phyloP scores from a whole-genome alignment of 257 asterid species.

The Solanum pinnatisectum region DNA sequence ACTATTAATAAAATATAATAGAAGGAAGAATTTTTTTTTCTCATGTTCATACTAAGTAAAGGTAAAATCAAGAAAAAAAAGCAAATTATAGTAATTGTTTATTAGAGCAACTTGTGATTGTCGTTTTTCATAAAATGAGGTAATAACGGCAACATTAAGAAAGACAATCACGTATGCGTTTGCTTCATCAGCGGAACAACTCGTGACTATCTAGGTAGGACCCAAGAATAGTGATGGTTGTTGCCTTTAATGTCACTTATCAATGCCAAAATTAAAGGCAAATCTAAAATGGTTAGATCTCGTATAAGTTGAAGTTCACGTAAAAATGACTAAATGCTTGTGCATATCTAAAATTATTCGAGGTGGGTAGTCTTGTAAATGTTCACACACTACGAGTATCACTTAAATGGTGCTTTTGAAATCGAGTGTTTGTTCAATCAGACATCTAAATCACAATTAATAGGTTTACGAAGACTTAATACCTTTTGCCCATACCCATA shows the following conservation, averaged over 20 bases:
- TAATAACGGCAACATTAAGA: background rate
- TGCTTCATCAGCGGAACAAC: conserved; percentile 2
- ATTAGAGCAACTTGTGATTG: background rate
- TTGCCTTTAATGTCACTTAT: background rate
- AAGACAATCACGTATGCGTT: background rate
- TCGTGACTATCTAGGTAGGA: background rate
- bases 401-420: background rate
- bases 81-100: background rate
- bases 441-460: background rate
- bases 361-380: background rate
- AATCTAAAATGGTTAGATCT: background rate
- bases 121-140: background rate
- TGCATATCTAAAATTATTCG: background rate
- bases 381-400: background rate
- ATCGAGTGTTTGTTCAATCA: background rate
- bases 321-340: too few relatives aligned
- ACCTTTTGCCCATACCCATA: background rate
- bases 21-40: background rate
- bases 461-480: background rate
- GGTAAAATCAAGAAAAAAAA: background rate
- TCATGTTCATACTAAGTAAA: background rate
- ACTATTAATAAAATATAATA: background rate
- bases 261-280: background rate
- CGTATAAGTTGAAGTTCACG: background rate
- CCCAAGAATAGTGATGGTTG: background rate